Evolutionary conservation across 2,329 filamentous ascomycete species (phyloP), one percentile per base, ranked within the genome.

Genomic region (Phaeosphaeria sp.): DNA sequence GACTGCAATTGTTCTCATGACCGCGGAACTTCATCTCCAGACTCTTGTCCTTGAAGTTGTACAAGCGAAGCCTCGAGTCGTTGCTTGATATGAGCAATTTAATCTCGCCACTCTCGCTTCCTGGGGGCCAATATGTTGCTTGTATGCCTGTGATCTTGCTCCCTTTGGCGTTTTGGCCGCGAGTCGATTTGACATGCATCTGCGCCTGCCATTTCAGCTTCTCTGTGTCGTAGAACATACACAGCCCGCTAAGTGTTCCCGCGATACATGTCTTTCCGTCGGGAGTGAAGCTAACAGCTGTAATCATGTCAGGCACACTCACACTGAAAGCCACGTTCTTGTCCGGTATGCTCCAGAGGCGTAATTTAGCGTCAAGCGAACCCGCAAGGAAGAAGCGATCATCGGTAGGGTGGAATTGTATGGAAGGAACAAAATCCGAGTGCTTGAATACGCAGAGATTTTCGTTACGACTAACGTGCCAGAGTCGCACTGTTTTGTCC

Each of bases 71-170:
- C 21, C 95, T 87, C 0, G 94, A 97, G 74, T 99, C 95, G 68
- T 98, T 99, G 65, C 93, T 97, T 1, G 92, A 96, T 56, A 99
- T 88, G 6, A 99, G 81, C 2, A 99, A 81, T 70, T 96, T 96
- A 50, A 92, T 84, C 52, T 93, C 90, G 0, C 87, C 87, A 36
- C 85, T 85, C 1, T 81, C 79, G 50, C 85, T 80, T 21, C 83
- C 79, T 2, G 83, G 81, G 4, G 88, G 87, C 49, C 87, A 81
- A 17, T 80, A 77, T 63, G 89, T 88, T 0, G 92, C 90, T 70
- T 94, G 89, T 52, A 99, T 97, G 6, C 93, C 93, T 0, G 95
- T 98, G 66, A 99, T 97, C 75, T 99, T 99, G 80, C 93, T 97
- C 6, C 94, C 94, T 75, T 96, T 97, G 4, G 93, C 90, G 71